phyloP scores from a whole-genome alignment of 768 basidiomycete genomes.

The Amanita pallidorosea region DNA sequence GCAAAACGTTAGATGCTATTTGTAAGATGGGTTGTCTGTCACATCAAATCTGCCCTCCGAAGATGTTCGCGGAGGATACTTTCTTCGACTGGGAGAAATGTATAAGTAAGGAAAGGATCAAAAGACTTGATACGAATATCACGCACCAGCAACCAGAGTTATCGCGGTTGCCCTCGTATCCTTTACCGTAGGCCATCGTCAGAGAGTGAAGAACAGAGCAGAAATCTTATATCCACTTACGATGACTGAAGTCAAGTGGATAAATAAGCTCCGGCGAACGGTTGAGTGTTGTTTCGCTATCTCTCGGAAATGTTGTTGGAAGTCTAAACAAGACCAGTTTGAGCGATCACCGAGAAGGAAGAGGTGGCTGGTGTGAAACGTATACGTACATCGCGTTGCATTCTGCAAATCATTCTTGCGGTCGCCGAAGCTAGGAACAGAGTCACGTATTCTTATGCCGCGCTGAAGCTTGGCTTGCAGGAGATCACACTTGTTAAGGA shows the following conservation, averaged over 20 bases:
- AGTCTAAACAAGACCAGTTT: conserved; percentile 33
- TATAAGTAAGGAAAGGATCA: not conserved
- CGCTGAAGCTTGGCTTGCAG: conserved; percentile 62
- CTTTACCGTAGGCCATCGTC: conserved; percentile 26
- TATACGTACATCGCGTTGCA: conserved; percentile 65
- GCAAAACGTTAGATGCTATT: too few species aligned
- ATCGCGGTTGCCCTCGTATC: conserved; percentile 67
- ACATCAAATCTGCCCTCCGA: conserved; percentile 61
- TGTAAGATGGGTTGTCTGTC: too few species aligned
- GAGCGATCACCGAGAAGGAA: not conserved
- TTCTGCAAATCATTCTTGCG: conserved; percentile 60
- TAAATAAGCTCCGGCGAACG: conserved; percentile 53
- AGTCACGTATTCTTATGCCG: conserved; percentile 55
- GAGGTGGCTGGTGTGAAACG: conserved; percentile 13
- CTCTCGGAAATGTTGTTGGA: conserved; percentile 73
- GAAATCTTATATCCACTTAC: conserved; percentile 32
- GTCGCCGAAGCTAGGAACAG: conserved; percentile 65
- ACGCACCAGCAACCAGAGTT: conserved; percentile 57
- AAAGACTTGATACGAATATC: conserved; percentile 4
- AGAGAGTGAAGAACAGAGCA: not conserved
- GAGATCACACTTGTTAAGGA: conserved; percentile 66
- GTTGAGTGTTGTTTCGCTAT: conserved; percentile 55
- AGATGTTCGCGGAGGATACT: conserved; percentile 64
- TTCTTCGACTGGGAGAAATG: conserved; percentile 42
- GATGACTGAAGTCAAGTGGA: conserved; percentile 69